Conservation (phyloP, 768 basidiomycete species). For the Glaciozyma martinii region DNA sequence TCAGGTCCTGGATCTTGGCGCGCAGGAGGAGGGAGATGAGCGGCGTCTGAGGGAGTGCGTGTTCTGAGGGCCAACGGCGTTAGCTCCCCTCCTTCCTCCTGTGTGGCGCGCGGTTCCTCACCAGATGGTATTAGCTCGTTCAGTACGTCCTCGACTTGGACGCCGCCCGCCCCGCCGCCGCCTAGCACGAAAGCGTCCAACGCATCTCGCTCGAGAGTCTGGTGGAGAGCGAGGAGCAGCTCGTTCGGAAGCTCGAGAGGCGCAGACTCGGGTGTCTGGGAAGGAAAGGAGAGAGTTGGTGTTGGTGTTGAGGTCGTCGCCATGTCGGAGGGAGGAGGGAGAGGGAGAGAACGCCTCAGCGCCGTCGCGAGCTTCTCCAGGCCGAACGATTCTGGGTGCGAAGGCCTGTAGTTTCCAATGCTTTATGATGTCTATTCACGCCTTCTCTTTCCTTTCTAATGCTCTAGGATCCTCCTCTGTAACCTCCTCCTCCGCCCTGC, state of each 20-base stretch:
- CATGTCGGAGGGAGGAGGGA: too few relatives aligned
- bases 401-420: too few relatives aligned
- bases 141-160: conserved; percentile 25
- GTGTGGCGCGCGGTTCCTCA: background rate
- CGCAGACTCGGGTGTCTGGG: background rate
- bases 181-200: conserved; percentile 28
- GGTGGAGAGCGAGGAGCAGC: conserved; percentile 20
- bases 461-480: background rate
- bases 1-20: conserved; percentile 60
- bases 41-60: conserved; percentile 62
- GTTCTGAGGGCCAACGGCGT: conserved; percentile 47
- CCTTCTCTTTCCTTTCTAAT: background rate
- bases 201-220: conserved; percentile 15
- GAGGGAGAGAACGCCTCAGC: too few relatives aligned
- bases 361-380: too few relatives aligned
- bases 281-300: too few relatives aligned
- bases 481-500: background rate
- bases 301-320: too few relatives aligned
- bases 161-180: conserved; percentile 4
- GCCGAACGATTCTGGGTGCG: too few relatives aligned
- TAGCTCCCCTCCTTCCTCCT: background rate
- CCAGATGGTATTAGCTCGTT: conserved; percentile 30
- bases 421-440: too few relatives aligned
- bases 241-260: conserved; percentile 23
- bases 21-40: conserved; percentile 59